These are phyloP conservation scores for Tricholomella constricta DNA, from an alignment of 768 basidiomycete genomes.

Conservation along the genomic window DNA sequence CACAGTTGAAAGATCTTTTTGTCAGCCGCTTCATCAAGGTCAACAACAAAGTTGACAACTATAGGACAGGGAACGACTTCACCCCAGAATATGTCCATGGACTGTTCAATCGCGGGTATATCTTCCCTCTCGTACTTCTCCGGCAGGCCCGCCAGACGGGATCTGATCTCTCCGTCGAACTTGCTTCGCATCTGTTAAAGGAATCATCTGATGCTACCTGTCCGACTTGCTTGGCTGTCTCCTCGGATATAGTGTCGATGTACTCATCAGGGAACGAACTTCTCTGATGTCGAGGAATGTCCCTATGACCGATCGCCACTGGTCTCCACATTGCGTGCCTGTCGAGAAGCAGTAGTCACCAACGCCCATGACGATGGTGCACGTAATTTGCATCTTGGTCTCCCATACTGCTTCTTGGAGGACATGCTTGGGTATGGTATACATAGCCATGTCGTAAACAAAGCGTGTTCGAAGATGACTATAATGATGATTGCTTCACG, in stretches of 20 bases:
- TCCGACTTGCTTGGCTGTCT: not conserved
- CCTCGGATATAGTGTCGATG: slow-evolving; percentile 1
- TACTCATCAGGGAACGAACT: slow-evolving; percentile 11
- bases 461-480: not conserved
- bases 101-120: slow-evolving; percentile 8
- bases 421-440: no score
- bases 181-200: not conserved
- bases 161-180: not conserved
- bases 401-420: no score
- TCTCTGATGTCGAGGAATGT: not conserved
- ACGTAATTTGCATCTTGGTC: no score
- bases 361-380: no score
- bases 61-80: slow-evolving; percentile 6
- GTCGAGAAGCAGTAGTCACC: no score
- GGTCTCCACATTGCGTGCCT: no score
- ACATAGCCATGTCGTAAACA: not conserved
- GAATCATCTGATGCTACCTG: not conserved
- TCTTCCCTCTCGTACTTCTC: slow-evolving; percentile 13
- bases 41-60: slow-evolving; percentile 3
- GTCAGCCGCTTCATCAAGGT: slow-evolving; percentile 11
- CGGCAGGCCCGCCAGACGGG: slow-evolving; percentile 1
- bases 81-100: not conserved
- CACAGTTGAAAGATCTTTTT: slow-evolving; percentile 14
- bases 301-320: not conserved
- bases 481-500: not conserved